Evolutionary conservation across 306 rosid genomes (phyloP).

Genomic region (Carpinus fangiana): DNA sequence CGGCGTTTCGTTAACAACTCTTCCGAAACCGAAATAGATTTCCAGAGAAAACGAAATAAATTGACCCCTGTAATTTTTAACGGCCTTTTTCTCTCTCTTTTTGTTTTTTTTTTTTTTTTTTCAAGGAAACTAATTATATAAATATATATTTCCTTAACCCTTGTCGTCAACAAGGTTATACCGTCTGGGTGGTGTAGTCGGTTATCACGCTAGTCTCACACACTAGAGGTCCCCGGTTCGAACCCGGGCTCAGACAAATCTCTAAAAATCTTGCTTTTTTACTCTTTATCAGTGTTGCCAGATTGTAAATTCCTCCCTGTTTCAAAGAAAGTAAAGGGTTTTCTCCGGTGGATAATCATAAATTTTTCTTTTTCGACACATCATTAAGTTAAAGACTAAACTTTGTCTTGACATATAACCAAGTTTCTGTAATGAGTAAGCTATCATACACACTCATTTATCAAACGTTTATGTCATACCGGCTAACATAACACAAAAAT

Average conservation of each 20-base stretch:
- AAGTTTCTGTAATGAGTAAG: not conserved
- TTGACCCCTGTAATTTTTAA: not conserved
- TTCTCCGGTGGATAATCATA: not conserved
- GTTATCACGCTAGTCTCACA: constrained; percentile 60
- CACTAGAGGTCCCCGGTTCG: constrained; percentile 58
- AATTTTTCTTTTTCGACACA: not conserved
- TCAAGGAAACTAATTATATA: no score
- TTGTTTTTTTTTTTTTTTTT: no score
- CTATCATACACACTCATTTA: no score
- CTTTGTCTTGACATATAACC: not conserved
- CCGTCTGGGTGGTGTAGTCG: constrained; percentile 53
- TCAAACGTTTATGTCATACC: no score
- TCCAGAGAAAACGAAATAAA: not conserved
- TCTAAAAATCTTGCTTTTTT: not conserved
- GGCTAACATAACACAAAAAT: no score
- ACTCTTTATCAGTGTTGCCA: not conserved
- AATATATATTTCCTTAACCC: no score
- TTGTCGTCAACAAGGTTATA: no score
- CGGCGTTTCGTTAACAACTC: not conserved
- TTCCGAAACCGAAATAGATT: not conserved
- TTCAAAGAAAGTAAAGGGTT: not conserved
- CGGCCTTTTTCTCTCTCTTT: not conserved
- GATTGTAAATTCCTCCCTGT: not conserved
- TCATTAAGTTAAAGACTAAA: not conserved
- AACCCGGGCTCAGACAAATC: constrained; percentile 49